Conservation (phyloP, 371 early-diverging fungal species). For the Mucor sp. region DNA sequence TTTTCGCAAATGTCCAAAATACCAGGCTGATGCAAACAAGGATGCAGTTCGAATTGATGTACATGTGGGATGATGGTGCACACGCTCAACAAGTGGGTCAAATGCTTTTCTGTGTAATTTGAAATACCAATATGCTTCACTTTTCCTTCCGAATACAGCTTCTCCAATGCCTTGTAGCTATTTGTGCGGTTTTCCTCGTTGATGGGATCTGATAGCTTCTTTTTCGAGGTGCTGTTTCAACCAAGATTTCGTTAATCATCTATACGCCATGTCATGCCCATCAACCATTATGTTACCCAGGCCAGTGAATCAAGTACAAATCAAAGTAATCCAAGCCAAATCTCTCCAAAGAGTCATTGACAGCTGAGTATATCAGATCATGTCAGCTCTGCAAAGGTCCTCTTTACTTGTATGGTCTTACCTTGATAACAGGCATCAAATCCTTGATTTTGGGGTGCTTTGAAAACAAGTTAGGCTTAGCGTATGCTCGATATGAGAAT, state of each 20-base stretch:
- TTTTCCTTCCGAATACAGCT: slow-evolving; percentile 53
- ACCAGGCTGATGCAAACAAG: slow-evolving; percentile 46
- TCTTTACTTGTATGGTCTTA: slow-evolving; percentile 5
- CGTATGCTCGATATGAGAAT: neutral
- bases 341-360: slow-evolving; percentile 56
- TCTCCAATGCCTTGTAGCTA: slow-evolving; percentile 65
- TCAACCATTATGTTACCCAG: slow-evolving; percentile 19
- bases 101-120: slow-evolving; percentile 69
- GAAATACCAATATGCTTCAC: slow-evolving; percentile 70
- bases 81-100: slow-evolving; percentile 58
- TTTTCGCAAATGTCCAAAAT: slow-evolving; percentile 34
- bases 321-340: slow-evolving; percentile 78
- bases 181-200: slow-evolving; percentile 60
- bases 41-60: slow-evolving; percentile 79
- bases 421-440: slow-evolving; percentile 65
- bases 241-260: neutral
- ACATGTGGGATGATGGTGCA: slow-evolving; percentile 71
- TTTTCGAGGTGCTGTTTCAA: slow-evolving; percentile 35
- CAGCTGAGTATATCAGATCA: slow-evolving; percentile 29
- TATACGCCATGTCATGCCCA: neutral
- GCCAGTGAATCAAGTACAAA: slow-evolving; percentile 79
- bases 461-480: neutral
- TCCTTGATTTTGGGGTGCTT: slow-evolving; percentile 84
- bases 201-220: slow-evolving; percentile 34
- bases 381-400: too few species aligned